phyloP scores from a whole-genome alignment of 179 eudicot species.

The Sideroxylon spinosum region DNA sequence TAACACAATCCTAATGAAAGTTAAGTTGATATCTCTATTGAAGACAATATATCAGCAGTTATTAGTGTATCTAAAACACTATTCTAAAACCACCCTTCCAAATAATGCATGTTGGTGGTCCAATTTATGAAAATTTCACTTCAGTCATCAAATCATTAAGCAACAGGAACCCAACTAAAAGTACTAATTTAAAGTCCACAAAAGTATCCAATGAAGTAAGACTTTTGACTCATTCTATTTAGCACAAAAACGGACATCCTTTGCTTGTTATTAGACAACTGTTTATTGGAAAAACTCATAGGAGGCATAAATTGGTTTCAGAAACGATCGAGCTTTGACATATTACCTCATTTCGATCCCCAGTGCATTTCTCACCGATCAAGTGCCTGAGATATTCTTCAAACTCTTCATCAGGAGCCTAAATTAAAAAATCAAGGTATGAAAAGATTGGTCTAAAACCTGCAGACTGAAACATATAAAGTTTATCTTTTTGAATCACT shows the following conservation, averaged over 20 bases:
- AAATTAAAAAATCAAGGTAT: conserved; percentile 17
- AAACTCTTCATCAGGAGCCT: conserved; percentile 99
- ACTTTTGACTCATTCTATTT: background rate
- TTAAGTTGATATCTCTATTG: background rate
- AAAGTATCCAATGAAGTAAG: background rate
- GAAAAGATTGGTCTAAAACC: background rate
- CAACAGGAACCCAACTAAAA: background rate
- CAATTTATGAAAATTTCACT: too few relatives aligned
- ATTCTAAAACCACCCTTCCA: background rate
- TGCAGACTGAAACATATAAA: background rate
- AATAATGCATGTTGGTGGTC: background rate
- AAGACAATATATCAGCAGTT: conserved; percentile 6
- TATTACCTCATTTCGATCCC: conserved; percentile 78
- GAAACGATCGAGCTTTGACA: background rate
- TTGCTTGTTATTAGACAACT: background rate
- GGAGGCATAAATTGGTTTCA: background rate
- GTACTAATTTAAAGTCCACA: background rate
- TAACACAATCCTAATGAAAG: background rate
- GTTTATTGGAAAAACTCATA: background rate
- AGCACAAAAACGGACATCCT: background rate
- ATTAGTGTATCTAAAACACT: background rate
- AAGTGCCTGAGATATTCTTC: conserved; percentile 75
- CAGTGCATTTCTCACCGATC: conserved; percentile 62
- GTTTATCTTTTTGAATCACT: background rate
- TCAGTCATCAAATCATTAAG: background rate